Evolutionary conservation across 148 eudicot genomes (phyloP).

Genomic region (Amaranthus cruentus): DNA sequence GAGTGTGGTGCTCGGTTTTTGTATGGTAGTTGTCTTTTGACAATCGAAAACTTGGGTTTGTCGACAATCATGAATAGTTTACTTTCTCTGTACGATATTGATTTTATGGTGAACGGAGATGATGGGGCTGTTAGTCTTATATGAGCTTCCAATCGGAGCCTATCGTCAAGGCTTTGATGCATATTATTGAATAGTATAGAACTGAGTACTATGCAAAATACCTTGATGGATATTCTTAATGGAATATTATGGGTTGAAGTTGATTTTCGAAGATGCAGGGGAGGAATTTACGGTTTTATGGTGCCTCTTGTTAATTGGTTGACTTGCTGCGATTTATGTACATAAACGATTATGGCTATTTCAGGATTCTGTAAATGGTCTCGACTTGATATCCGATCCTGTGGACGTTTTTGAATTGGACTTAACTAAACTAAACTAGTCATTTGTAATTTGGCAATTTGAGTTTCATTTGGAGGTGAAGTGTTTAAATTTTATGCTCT

Average conservation of each 20-base stretch:
- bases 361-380: constrained; percentile 51
- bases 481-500: not conserved
- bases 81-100: constrained; percentile 80
- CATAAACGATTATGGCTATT: constrained; percentile 37
- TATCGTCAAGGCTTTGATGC: constrained; percentile 46
- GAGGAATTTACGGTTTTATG: constrained; percentile 29
- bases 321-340: constrained; percentile 35
- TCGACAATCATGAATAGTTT: constrained; percentile 32
- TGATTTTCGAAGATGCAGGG: constrained; percentile 32
- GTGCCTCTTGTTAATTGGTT: constrained; percentile 49
- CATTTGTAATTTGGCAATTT: constrained; percentile 4
- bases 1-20: constrained; percentile 51
- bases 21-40: constrained; percentile 60
- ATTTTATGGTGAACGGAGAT: constrained; percentile 52
- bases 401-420: constrained; percentile 45
- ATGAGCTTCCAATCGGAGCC: constrained; percentile 66
- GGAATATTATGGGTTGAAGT: constrained; percentile 45
- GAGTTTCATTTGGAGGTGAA: not conserved
- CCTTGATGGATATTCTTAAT: constrained; percentile 62
- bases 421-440: constrained; percentile 14
- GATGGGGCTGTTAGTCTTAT: constrained; percentile 38
- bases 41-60: constrained; percentile 55
- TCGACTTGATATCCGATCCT: constrained; percentile 32
- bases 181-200: constrained; percentile 69
- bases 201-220: constrained; percentile 53